These are phyloP conservation scores for Syncephalastrum monosporum DNA, from an alignment of 371 early-diverging fungal species.

Conservation along the genomic window DNA sequence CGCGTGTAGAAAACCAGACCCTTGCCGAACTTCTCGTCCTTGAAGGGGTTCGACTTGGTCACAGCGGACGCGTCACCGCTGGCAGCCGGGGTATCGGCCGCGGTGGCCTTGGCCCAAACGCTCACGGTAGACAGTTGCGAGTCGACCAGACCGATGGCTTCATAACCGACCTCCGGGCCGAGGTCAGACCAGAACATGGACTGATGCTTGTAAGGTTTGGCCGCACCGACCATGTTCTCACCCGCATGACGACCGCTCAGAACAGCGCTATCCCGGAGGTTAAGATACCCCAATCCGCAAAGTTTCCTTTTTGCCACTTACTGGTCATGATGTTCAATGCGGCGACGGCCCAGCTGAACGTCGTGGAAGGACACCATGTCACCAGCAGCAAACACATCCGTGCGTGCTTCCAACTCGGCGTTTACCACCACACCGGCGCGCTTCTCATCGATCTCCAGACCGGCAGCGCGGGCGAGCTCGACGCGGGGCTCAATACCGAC, in stretches of 20 bases:
- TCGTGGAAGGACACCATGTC: constrained; percentile 78
- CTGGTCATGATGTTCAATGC: constrained; percentile 78
- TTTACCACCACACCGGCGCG: constrained; percentile 74
- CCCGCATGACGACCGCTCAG: constrained; percentile 72
- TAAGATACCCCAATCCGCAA: too few relatives aligned
- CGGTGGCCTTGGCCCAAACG: constrained; percentile 70
- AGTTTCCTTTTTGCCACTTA: constrained; percentile 9
- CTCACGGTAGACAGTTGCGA: constrained; percentile 66
- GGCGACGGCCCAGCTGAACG: constrained; percentile 71
- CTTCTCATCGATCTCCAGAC: constrained; percentile 68
- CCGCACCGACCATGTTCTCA: constrained; percentile 66
- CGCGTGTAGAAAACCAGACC: constrained; percentile 74
- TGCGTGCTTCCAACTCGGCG: constrained; percentile 74
- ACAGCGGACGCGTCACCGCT: constrained; percentile 23
- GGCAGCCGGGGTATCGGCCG: constrained; percentile 47
- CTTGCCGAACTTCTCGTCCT: constrained; percentile 58
- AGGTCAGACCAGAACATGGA: constrained; percentile 83
- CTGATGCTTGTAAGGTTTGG: constrained; percentile 70
- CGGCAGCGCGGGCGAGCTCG: constrained; percentile 65
- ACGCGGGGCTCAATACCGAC: constrained; percentile 73
- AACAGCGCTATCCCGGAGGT: constrained; percentile 43
- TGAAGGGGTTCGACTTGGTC: constrained; percentile 14
- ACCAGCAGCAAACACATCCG: constrained; percentile 75
- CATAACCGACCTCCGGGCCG: constrained; percentile 75
- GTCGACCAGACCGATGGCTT: constrained; percentile 75